Base-by-base conservation (phyloP, 345 rosid genomes). In the Clausena lansium region DNA sequence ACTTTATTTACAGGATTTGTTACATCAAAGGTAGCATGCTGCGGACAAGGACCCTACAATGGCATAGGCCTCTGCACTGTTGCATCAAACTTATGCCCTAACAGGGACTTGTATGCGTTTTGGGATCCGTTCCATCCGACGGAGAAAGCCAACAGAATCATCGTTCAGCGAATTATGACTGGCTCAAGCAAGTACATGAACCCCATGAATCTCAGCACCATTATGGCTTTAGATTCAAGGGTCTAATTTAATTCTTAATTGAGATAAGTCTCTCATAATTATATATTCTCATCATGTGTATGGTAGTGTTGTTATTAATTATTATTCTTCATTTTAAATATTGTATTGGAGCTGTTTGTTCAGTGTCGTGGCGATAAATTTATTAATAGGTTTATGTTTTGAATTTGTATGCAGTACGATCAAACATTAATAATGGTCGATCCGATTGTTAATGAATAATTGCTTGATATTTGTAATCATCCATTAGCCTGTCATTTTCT, bases 71-170 rank as follows among this genome's bases (percentile, higher is more conserved):
- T 84, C 1, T 86, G 87, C 79, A 82, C 89, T 3, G 2, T 28
- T 1, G 63, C 66, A 1, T 86, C 87, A 35, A 84, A 78, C 72
- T 55, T 86, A 81, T 86, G 89, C 82, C 81, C 87, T 1, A 80
- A 84, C 76, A 73, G 87, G 73, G 83, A 82, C 13, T 20, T 76
- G 1, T 84, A 69, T 45, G 89, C 84, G 14, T 86, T 86, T 47
- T 86, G 89, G 89, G 89, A 86, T 80, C 33, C 87, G 59, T 86
- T 82, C 67, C 89, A 86, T 38, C 89, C 89, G 36, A 72, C 87
- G 2, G 87, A 86, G 69, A 86, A 54, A 47, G 87, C 85, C 1
- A 84, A 82, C 73, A 61, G 74, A 33, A 32, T 84, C 9, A 82
- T 86, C n/a, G 89, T 84, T 13, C 67, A 68, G 7, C 66, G 14